Conservation (phyloP, 495 filamentous ascomycete species). For the Hypoxylon perforatum region DNA sequence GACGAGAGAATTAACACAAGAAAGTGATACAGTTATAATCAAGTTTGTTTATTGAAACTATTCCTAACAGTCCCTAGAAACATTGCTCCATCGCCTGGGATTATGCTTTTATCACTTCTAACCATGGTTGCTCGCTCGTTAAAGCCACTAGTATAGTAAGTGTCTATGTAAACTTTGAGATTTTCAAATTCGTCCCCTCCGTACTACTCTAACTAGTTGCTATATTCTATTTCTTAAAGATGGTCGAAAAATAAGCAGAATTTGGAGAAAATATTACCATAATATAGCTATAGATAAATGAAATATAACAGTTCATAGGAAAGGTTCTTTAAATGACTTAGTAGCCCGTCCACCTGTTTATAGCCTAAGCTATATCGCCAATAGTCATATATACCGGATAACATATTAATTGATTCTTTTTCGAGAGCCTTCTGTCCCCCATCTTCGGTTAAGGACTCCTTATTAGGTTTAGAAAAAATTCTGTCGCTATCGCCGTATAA, state of each 20-base stretch:
- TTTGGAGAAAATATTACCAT: not conserved
- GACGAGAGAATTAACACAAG: too few relatives aligned
- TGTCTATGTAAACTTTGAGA: too few relatives aligned
- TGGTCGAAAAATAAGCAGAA: conserved; percentile 7
- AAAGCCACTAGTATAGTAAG: too few relatives aligned
- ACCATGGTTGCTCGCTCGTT: too few relatives aligned
- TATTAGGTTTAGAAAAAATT: not conserved
- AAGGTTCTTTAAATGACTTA: not conserved
- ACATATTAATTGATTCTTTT: too few relatives aligned
- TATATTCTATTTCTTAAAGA: not conserved
- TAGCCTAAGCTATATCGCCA: not conserved
- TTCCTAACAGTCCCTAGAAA: too few relatives aligned
- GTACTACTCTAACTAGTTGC: not conserved
- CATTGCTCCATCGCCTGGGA: too few relatives aligned
- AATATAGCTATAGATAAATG: not conserved
- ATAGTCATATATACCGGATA: not conserved
- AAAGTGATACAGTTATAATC: too few relatives aligned
- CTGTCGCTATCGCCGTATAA: not conserved
- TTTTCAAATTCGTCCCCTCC: not conserved
- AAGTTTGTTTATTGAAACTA: too few relatives aligned
- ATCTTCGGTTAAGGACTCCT: not conserved
- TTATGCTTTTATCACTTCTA: too few relatives aligned
- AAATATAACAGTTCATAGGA: not conserved
- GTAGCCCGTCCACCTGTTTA: not conserved
- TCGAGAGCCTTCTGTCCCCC: not conserved